Conservation (phyloP, 2,329 filamentous ascomycete species). For the Colletotrichum sp. region DNA sequence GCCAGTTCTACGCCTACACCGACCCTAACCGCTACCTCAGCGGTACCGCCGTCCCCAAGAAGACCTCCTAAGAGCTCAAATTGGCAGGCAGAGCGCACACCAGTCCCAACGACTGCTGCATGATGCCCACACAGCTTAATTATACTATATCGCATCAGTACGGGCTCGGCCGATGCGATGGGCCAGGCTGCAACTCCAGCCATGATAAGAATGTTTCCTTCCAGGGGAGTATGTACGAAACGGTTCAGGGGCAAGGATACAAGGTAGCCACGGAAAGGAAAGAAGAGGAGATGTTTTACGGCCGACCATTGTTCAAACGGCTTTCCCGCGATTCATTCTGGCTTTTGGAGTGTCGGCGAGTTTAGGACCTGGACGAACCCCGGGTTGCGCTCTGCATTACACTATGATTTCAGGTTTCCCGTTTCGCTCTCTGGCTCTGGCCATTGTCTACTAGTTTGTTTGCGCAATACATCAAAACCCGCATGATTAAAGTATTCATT, state of each 20-base stretch:
- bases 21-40: constrained; percentile 77
- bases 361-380: constrained; percentile 5
- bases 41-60: constrained; percentile 57
- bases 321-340: constrained; percentile 12
- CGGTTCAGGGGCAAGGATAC: background rate
- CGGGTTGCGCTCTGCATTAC: constrained; percentile 12
- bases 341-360: constrained; percentile 21
- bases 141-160: background rate
- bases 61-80: constrained; percentile 39
- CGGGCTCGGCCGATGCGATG: constrained; percentile 13
- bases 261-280: constrained; percentile 9
- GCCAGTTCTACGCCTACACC: constrained; percentile 79
- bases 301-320: constrained; percentile 13
- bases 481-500: background rate
- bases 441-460: constrained; percentile 13
- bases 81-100: background rate
- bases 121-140: background rate
- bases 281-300: background rate
- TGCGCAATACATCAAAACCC: constrained; percentile 10
- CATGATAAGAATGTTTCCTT: background rate
- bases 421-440: constrained; percentile 4
- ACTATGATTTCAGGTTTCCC: constrained; percentile 19
- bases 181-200: constrained; percentile 8
- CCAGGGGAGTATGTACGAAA: background rate
- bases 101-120: background rate